phyloP scores from a whole-genome alignment of 2,329 filamentous ascomycete species.

The Colletotrichum sansevieriae region DNA sequence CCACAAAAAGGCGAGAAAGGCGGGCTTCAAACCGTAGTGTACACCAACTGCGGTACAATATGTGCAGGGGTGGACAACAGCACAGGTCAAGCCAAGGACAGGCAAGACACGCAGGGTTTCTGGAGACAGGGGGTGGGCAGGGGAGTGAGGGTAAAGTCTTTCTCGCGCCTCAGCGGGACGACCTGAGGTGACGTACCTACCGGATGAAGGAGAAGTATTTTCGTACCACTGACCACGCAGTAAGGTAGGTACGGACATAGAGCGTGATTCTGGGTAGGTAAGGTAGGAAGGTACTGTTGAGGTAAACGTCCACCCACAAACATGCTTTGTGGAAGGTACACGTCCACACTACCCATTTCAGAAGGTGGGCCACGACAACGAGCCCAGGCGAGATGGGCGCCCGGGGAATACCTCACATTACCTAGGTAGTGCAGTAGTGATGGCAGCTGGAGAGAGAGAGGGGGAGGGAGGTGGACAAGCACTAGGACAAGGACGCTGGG shows the following conservation, averaged over 20 bases:
- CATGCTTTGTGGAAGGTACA: too few species aligned
- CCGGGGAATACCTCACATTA: too few species aligned
- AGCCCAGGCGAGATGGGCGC: background rate
- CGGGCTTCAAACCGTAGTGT: slow-evolving; percentile 29
- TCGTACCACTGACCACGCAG: background rate
- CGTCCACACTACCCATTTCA: too few species aligned
- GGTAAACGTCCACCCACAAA: too few species aligned
- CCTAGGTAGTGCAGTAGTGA: background rate
- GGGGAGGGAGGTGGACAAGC: background rate
- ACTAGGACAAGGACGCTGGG: slow-evolving; percentile 9
- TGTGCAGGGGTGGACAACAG: background rate
- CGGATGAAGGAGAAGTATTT: too few species aligned
- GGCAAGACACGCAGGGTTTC: slow-evolving; percentile 38
- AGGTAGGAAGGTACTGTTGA: too few species aligned
- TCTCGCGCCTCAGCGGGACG: background rate
- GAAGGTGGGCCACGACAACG: too few species aligned
- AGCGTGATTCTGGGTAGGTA: too few species aligned
- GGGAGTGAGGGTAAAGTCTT: slow-evolving; percentile 28
- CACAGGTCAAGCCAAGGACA: slow-evolving; percentile 33
- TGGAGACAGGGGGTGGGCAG: slow-evolving; percentile 15
- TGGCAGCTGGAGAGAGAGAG: slow-evolving; percentile 1
- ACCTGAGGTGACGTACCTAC: too few species aligned
- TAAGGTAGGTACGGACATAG: too few species aligned
- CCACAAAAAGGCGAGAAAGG: background rate
- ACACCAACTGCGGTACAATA: background rate